phyloP scores from a whole-genome alignment of 2,329 filamentous ascomycete species.

The Xylaria arbuscula region DNA sequence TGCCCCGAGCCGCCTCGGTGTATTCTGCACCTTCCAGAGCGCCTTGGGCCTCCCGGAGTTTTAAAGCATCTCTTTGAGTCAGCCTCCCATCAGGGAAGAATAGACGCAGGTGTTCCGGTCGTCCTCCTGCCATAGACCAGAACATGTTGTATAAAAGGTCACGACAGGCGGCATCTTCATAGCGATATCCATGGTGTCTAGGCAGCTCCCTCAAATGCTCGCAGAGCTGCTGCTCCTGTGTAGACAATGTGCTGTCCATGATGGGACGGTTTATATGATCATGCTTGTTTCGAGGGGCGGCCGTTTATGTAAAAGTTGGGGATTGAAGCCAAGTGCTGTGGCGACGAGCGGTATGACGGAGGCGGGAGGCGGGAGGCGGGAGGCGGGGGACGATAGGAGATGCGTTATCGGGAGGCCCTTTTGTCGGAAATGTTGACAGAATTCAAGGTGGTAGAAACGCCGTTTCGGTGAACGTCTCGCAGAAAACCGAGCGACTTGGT shows the following conservation, averaged over 20 bases:
- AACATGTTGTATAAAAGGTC: constrained; percentile 85
- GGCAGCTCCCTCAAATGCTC: constrained; percentile 84
- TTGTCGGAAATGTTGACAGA: constrained; percentile 18
- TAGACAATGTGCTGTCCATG: constrained; percentile 68
- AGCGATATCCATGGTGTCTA: constrained; percentile 77
- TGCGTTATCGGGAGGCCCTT: constrained; percentile 17
- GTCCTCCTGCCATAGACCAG: constrained; percentile 82
- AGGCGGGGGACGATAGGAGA: constrained; percentile 11
- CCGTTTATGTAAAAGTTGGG: background rate
- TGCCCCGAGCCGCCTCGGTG: constrained; percentile 88
- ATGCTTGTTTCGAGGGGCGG: constrained; percentile 37
- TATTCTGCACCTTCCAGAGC: constrained; percentile 96
- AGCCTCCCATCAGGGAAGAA: constrained; percentile 84
- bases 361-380: constrained; percentile 12
- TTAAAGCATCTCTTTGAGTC: constrained; percentile 70
- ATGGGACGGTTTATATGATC: constrained; percentile 38
- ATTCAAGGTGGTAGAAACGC: background rate
- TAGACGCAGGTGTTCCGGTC: constrained; percentile 76
- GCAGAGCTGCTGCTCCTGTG: constrained; percentile 84
- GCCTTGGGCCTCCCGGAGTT: constrained; percentile 86
- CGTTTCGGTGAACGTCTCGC: background rate
- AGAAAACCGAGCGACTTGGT: background rate
- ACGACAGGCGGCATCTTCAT: constrained; percentile 74
- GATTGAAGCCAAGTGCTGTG: constrained; percentile 8
- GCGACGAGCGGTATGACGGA: constrained; percentile 17